Percentiles rank a stretch among this genome's conserved stretches.
These are phyloP conservation scores for Aspergillus costaricaensis DNA, from an alignment of 2,329 filamentous ascomycete species.

Conservation along the genomic window DNA sequence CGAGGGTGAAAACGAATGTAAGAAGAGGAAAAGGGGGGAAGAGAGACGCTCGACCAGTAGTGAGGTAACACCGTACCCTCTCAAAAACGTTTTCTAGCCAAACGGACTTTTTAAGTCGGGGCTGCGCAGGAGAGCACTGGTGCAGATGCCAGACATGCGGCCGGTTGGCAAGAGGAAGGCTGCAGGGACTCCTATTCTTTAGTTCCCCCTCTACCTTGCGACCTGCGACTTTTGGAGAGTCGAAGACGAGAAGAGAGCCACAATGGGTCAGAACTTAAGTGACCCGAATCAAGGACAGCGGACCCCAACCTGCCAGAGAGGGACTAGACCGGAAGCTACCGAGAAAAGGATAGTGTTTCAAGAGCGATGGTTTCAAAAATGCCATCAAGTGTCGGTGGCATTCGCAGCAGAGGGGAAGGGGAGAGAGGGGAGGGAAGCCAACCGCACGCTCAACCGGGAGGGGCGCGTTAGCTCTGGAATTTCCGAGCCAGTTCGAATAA, in stretches of 20 bases:
- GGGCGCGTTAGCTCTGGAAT: constrained; percentile 17
- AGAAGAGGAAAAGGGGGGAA: constrained; percentile 17
- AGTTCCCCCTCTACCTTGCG: constrained; percentile 17
- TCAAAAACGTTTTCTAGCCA: constrained; percentile 23
- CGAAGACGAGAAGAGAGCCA: constrained; percentile 18
- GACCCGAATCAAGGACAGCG: constrained; percentile 21
- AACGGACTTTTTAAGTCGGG: constrained; percentile 27
- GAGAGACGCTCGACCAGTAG: constrained; percentile 22
- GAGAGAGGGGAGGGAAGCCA: constrained; percentile 14
- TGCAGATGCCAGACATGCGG: constrained; percentile 22
- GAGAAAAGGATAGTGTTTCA: constrained; percentile 28
- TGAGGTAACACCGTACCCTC: constrained; percentile 24
- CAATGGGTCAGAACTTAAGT: constrained; percentile 18
- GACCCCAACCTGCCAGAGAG: constrained; percentile 22
- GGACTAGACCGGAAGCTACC: constrained; percentile 23
- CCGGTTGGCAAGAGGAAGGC: constrained; percentile 29
- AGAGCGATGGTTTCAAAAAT: constrained; percentile 28
- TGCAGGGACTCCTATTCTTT: constrained; percentile 33
- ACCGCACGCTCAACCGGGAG: constrained; percentile 15
- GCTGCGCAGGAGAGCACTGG: constrained; percentile 23
- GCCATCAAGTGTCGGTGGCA: constrained; percentile 24
- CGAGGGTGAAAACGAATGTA: constrained; percentile 18
- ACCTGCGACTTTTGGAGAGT: constrained; percentile 17
- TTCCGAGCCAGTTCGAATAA: constrained; percentile 16
- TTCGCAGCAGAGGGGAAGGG: constrained; percentile 16